Evolutionary conservation across 805 yeast species (phyloP), one percentile per base, ranked within the genome.

Genomic region (Lipomyces sp.): DNA sequence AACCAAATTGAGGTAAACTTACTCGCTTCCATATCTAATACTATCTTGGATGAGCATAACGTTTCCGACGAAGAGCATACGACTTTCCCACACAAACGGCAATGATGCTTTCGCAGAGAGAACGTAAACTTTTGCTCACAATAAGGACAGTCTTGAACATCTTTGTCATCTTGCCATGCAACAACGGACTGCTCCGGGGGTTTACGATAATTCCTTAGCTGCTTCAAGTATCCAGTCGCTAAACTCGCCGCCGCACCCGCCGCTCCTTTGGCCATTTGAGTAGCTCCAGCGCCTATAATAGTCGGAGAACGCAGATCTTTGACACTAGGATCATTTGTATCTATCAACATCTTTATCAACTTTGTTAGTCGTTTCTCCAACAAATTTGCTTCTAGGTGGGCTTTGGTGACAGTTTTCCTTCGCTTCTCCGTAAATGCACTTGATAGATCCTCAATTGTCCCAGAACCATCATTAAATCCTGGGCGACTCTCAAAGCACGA

Each of bases 21-120:
- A 57, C 62, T 37, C n/a, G 64, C 67, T 42, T 57, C 60, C 29
- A 63, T 66, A 45, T 62, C 71, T 18, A 75, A 63, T 10, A 57
- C 29, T 75, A 75, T 1, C 88, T 71, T 0, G 90, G 87, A 85
- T 0, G 97, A 92, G 75, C 99, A 94, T 13, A 80, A 87, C 7
- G 80, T 83, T 59, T 66, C 78, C 60, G 76, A 72, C 70, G 87
- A 88, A 33, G 89, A 96, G 78, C 98, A 94, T 0, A 92, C 90
- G 1, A 90, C 85, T 34, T 77, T 74, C 0, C 98, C 98, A 79
- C 99, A 94, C 33, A 92, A 76, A 48, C 98, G 80, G 76, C 99
- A 95, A 76, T 94, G 99, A 75, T 95, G 98, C 70, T 89, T 90
- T 60, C 98, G 79, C 32, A 84, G 71, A 0, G 86, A 75, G 55